These are phyloP conservation scores for Tuber borchii DNA, from an alignment of 495 filamentous ascomycete genomes.

Conservation along the genomic window DNA sequence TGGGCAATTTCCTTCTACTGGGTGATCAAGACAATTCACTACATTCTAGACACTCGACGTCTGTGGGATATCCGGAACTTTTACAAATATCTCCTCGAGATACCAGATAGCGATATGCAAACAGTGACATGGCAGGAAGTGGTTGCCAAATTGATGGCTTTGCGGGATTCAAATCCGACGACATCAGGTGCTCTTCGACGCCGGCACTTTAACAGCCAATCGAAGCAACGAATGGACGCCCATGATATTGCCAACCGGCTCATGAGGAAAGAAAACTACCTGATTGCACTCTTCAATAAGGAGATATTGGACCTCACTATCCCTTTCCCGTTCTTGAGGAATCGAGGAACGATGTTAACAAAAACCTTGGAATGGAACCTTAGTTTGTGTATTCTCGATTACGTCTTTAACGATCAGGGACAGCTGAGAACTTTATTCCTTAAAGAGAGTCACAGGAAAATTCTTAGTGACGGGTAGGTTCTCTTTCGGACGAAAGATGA, in stretches of 20 bases:
- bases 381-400: conserved; percentile 80
- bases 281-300: conserved; percentile 95
- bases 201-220: conserved; percentile 55
- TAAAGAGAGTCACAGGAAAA: conserved; percentile 68
- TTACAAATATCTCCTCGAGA: conserved; percentile 74
- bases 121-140: conserved; percentile 94
- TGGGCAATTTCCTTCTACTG: conserved; percentile 88
- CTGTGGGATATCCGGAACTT: conserved; percentile 80
- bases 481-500: not conserved
- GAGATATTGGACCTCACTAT: conserved; percentile 82
- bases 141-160: conserved; percentile 76
- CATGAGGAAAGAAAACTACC: conserved; percentile 93
- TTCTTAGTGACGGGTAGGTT: conserved; percentile 59
- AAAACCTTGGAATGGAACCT: conserved; percentile 82
- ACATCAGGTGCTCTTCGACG: conserved; percentile 64
- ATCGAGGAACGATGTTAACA: conserved; percentile 47
- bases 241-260: conserved; percentile 94
- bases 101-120: conserved; percentile 89
- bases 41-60: conserved; percentile 65
- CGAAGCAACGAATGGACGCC: conserved; percentile 91
- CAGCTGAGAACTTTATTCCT: conserved; percentile 78
- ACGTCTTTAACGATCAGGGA: conserved; percentile 80
- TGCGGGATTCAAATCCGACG: conserved; percentile 78
- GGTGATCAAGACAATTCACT: conserved; percentile 69
- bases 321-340: conserved; percentile 73